Base-by-base conservation (phyloP, 768 basidiomycete species). In the Hemileccinum impolitum region DNA sequence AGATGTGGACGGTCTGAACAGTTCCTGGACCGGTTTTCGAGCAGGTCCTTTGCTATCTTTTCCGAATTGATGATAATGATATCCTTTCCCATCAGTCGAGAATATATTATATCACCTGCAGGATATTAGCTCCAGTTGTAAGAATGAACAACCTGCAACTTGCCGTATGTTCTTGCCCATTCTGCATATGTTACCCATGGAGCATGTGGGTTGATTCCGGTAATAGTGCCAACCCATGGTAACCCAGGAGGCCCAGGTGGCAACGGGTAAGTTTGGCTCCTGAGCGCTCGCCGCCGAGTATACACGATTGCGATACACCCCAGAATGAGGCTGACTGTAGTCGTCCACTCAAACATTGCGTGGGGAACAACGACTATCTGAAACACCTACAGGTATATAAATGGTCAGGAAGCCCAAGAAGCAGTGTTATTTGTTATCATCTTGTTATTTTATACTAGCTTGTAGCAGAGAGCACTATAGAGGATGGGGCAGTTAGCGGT, bases 31-130 rank as follows among this genome's bases (percentile, higher is more conserved):
- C 48, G 53, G 4, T 31, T 35, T 6, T 56, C 55, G 13, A 56
- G 25, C 0, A 56, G 13, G 3, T 56, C 54, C 19, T 23, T 43
- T 0, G 53, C 54, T 6, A 37, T 12, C 8, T 23, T 38, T 17
- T 56, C 54, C 14, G 54, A 56, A 13, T 47, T 52, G 18, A 57
- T 25, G 34, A 57, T 46, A 15, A 57, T 52, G 17, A 57, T 18
- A 2, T 50, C 53, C 14, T 39, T 45, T 11, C 53, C 53, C 28
- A 30, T 30, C 15, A 34, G 34, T 34, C 15, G 13, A n/a, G 15
- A 4, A n/a, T 34, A n/a, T 7, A 34, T 8, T 15, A 34, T 4
- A n/a, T 34, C 34, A 0, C 34, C 34, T 34, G 14, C 34, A n/a
- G 6, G 10, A n/a, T 15, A 9, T 30, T 8, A 9, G 28, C 28